Percentiles rank a stretch among this genome's conserved stretches.
Conservation (phyloP, 2,329 filamentous ascomycete genomes). For the Xylariomycetidae sp. region DNA sequence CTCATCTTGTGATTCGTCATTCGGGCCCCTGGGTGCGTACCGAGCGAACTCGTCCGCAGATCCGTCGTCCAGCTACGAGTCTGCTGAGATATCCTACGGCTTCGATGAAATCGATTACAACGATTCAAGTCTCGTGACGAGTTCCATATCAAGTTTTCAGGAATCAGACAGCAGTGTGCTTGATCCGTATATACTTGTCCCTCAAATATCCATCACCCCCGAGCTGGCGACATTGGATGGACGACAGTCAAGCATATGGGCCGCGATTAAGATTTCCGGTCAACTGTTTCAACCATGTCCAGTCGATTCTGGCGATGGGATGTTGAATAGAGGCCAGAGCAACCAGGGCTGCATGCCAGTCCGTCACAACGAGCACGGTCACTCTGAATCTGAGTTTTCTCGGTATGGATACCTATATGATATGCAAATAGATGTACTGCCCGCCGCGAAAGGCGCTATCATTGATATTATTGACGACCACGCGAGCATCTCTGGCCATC, state of each 20-base stretch:
- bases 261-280: slow-evolving; percentile 43
- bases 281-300: slow-evolving; percentile 27
- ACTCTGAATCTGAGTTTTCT: slow-evolving; percentile 17
- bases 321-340: slow-evolving; percentile 1
- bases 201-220: slow-evolving; percentile 39
- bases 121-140: background rate
- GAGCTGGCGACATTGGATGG: slow-evolving; percentile 33
- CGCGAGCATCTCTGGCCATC: background rate
- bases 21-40: slow-evolving; percentile 7
- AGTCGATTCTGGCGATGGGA: slow-evolving; percentile 3
- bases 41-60: background rate
- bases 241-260: slow-evolving; percentile 38
- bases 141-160: slow-evolving; percentile 24
- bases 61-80: background rate
- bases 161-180: slow-evolving; percentile 16
- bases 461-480: slow-evolving; percentile 39
- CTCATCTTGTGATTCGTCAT: slow-evolving; percentile 15
- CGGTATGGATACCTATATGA: slow-evolving; percentile 46
- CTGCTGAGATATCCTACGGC: slow-evolving; percentile 7
- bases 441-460: slow-evolving; percentile 35
- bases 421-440: slow-evolving; percentile 40
- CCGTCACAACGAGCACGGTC: slow-evolving; percentile 7
- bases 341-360: slow-evolving; percentile 13
- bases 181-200: slow-evolving; percentile 33
- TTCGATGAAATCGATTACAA: background rate